Evolutionary conservation across 2,329 filamentous ascomycete species (phyloP).

Genomic region (Penicillium decumbens): DNA sequence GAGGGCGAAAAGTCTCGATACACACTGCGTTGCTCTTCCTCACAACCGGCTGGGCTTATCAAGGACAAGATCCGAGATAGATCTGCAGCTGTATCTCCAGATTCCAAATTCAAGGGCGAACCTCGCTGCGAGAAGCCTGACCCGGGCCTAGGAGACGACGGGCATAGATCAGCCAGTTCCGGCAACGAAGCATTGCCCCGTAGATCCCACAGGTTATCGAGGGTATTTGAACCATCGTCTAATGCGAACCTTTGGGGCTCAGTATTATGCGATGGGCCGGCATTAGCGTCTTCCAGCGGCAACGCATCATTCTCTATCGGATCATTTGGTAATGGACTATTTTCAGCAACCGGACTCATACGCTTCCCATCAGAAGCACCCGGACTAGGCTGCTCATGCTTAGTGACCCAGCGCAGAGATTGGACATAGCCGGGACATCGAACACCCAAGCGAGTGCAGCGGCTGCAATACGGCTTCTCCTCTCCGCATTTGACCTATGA

Average conservation of each 20-base stretch:
- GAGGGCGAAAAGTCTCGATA: slow-evolving; percentile 32
- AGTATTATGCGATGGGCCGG: slow-evolving; percentile 1
- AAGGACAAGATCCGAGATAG: slow-evolving; percentile 26
- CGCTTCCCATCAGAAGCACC: slow-evolving; percentile 10
- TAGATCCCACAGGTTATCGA: slow-evolving; percentile 33
- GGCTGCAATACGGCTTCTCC: slow-evolving; percentile 36
- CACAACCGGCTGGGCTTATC: slow-evolving; percentile 18
- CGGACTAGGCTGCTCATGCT: slow-evolving; percentile 25
- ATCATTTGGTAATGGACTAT: slow-evolving; percentile 7
- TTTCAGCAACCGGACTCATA: slow-evolving; percentile 13
- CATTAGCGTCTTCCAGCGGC: slow-evolving; percentile 5
- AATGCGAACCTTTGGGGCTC: slow-evolving; percentile 10
- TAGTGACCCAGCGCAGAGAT: slow-evolving; percentile 37
- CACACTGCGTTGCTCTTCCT: slow-evolving; percentile 10
- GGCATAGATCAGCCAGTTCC: slow-evolving; percentile 32
- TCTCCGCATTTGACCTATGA: slow-evolving; percentile 40
- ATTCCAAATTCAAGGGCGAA: slow-evolving; percentile 18
- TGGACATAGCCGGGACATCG: slow-evolving; percentile 38
- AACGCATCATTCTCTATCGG: slow-evolving; percentile 1
- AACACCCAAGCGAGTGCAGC: slow-evolving; percentile 37
- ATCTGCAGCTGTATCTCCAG: slow-evolving; percentile 19
- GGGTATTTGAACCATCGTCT: slow-evolving; percentile 15
- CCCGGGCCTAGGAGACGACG: slow-evolving; percentile 20
- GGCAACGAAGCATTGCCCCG: slow-evolving; percentile 28
- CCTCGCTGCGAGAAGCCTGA: slow-evolving; percentile 16